Evolutionary conservation across 2,329 filamentous ascomycete genomes (phyloP).

Genomic region (Fusarium nanum): DNA sequence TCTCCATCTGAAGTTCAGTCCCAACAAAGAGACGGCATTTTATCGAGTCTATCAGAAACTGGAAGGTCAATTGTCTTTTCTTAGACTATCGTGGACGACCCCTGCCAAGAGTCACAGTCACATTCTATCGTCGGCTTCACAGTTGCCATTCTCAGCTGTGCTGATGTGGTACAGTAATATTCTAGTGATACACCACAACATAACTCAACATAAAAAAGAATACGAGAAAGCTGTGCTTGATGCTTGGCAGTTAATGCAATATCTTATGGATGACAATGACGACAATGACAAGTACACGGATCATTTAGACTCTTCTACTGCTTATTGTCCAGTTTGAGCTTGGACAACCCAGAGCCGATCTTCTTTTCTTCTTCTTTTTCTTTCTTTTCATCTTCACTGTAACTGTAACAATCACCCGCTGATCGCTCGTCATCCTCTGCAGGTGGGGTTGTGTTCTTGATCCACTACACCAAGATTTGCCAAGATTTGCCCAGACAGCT

Average conservation of each 20-base stretch:
- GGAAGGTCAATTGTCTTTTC: slow-evolving; percentile 18
- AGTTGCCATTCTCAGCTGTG: not conserved
- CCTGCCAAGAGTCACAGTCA: slow-evolving; percentile 21
- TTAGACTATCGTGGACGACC: not conserved
- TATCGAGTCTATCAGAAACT: slow-evolving; percentile 19
- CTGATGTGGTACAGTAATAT: not conserved
- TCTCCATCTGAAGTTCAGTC: not conserved
- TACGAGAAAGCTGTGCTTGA: slow-evolving; percentile 18
- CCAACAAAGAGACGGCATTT: slow-evolving; percentile 2
- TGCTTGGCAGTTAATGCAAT: slow-evolving; percentile 12
- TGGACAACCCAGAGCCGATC: not conserved
- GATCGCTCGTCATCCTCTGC: not conserved
- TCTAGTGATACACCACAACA: slow-evolving; percentile 15
- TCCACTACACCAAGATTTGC: slow-evolving; percentile 6
- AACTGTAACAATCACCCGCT: not conserved
- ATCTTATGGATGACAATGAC: slow-evolving; percentile 23
- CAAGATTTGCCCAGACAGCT: slow-evolving; percentile 11
- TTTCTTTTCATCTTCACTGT: not conserved
- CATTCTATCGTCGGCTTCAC: not conserved
- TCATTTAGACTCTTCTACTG: not conserved
- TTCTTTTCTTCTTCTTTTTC: not conserved
- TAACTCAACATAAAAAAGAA: slow-evolving; percentile 9
- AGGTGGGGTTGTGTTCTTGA: not conserved
- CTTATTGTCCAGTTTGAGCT: not conserved
- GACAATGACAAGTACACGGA: slow-evolving; percentile 21